A percentile compares a stretch with the other conserved stretches of the same genome.
These are phyloP conservation scores for Sporobolomyces phaffii DNA, from an alignment of 768 basidiomycete species.

Conservation along the genomic window DNA sequence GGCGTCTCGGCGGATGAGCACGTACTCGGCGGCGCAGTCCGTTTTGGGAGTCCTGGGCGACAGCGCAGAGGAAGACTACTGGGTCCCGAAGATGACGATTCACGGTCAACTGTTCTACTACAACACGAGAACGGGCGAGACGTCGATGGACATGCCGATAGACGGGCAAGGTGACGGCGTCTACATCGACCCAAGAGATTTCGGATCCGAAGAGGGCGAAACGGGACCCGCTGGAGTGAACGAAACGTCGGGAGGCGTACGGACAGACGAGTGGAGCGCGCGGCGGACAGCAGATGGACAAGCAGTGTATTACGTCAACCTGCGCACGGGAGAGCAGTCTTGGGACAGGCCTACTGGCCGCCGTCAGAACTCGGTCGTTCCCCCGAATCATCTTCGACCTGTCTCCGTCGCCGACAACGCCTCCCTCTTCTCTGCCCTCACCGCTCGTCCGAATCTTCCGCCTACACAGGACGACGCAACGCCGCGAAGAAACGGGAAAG, in stretches of 20 bases:
- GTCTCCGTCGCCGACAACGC: slow-evolving; percentile 15
- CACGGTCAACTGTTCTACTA: slow-evolving; percentile 92
- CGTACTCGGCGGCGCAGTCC: neutral
- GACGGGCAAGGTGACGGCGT: slow-evolving; percentile 32
- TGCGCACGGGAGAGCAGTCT: slow-evolving; percentile 26
- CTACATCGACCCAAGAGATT: slow-evolving; percentile 17
- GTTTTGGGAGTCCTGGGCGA: neutral
- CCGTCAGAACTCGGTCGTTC: neutral
- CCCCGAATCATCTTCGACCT: slow-evolving; percentile 1
- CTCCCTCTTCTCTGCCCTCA: slow-evolving; percentile 21
- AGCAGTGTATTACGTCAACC: slow-evolving; percentile 19
- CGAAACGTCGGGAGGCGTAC: neutral
- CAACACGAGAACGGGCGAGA: slow-evolving; percentile 59
- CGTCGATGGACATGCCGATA: slow-evolving; percentile 58
- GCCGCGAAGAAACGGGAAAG: slow-evolving; percentile 42
- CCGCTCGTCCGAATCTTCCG: slow-evolving; percentile 3
- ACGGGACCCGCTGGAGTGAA: neutral
- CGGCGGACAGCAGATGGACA: slow-evolving; percentile 14
- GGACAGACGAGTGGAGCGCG: slow-evolving; percentile 15
- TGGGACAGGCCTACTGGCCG: slow-evolving; percentile 4
- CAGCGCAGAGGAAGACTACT: slow-evolving; percentile 58
- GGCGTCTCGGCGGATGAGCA: neutral
- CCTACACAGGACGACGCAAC: neutral
- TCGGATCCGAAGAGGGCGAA: neutral
- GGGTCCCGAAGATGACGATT: slow-evolving; percentile 78